Conservation (phyloP, 805 yeast species). For the Ogataea nakhonphanomensis region DNA sequence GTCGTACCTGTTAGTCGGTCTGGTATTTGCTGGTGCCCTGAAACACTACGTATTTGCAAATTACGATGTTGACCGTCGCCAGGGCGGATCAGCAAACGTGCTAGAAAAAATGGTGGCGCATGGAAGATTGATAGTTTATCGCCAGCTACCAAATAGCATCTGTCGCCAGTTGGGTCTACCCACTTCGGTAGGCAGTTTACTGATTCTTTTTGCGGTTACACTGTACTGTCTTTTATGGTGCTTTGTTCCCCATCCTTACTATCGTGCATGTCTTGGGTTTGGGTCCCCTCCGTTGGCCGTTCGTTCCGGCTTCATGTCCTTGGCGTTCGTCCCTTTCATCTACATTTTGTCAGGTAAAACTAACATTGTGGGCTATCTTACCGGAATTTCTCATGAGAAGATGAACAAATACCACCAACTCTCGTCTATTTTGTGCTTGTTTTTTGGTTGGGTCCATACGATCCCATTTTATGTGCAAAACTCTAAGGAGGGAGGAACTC, state of each 20-base stretch:
- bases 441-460: conserved; percentile 47
- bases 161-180: conserved; percentile 38
- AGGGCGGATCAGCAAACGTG: conserved; percentile 1
- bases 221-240: conserved; percentile 34
- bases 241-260: conserved; percentile 47
- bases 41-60: conserved; percentile 26
- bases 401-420: conserved; percentile 50
- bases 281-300: conserved; percentile 60
- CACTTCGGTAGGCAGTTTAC: conserved; percentile 35
- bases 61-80: conserved; percentile 17
- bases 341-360: conserved; percentile 50
- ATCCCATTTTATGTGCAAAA: conserved; percentile 48
- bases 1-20: conserved; percentile 39
- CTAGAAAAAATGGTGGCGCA: conserved; percentile 28
- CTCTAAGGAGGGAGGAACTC: conserved; percentile 46
- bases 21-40: conserved; percentile 33
- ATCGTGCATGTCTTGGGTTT: conserved; percentile 49
- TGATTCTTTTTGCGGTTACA: conserved; percentile 32
- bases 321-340: conserved; percentile 49
- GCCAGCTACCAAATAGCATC: conserved; percentile 30
- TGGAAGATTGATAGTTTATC: conserved; percentile 32
- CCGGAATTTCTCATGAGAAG: conserved; percentile 56
- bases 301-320: conserved; percentile 49
- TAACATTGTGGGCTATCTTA: conserved; percentile 44
- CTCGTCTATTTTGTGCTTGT: conserved; percentile 39